Evolutionary conservation across 176 grass and related monocot species (phyloP).

Genomic region (Paspalum vaginatum): DNA sequence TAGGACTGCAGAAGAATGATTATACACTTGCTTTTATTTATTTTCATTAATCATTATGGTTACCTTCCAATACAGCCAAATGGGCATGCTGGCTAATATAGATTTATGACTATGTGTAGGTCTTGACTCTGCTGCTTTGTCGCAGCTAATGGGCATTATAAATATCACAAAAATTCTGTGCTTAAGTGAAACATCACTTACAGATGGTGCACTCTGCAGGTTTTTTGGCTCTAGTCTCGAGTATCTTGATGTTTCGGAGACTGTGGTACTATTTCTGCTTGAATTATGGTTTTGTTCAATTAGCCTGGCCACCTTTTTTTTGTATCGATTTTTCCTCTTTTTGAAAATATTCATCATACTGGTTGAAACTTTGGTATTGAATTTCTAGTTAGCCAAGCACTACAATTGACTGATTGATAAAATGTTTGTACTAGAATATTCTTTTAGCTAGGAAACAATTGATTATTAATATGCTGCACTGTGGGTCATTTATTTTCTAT

Average conservation of each 20-base stretch:
- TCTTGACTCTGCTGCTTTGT: constrained; percentile 49
- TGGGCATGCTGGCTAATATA: constrained; percentile 12
- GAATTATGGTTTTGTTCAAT: constrained; percentile 9
- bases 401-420: constrained; percentile 11
- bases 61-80: background rate
- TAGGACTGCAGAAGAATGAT: background rate
- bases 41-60: background rate
- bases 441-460: background rate
- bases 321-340: constrained; percentile 24
- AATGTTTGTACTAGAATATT: background rate
- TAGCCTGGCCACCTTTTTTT: constrained; percentile 14
- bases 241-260: constrained; percentile 84
- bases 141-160: constrained; percentile 51
- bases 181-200: constrained; percentile 70
- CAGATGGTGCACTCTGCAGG: constrained; percentile 55
- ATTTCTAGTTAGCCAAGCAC: constrained; percentile 12
- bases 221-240: constrained; percentile 61
- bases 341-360: constrained; percentile 15
- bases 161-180: constrained; percentile 47
- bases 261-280: constrained; percentile 52
- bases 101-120: constrained; percentile 36
- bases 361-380: constrained; percentile 38
- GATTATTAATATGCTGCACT: constrained; percentile 16
- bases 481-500: constrained; percentile 7
- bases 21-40: background rate